A percentile compares a stretch with the other conserved stretches of the same genome.
These are phyloP conservation scores for Sarcocystis neurona DNA, from an alignment of 169 alveolate genomes.

Conservation along the genomic window DNA sequence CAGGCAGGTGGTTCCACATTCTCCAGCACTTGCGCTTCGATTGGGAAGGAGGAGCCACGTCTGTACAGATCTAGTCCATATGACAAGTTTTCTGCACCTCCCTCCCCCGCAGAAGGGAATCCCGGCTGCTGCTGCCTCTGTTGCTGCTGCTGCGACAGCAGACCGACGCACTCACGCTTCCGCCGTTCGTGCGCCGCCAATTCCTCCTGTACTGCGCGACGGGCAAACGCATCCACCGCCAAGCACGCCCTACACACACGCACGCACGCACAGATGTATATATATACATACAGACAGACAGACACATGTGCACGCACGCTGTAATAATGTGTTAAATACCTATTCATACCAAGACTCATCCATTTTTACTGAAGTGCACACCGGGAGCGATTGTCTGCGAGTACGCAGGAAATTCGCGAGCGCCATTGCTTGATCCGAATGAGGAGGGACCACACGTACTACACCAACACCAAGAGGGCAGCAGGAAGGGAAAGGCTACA, in stretches of 20 bases:
- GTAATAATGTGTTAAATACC: too few species aligned
- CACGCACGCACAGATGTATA: not conserved
- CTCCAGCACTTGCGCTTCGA: not conserved
- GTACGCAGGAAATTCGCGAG: too few species aligned
- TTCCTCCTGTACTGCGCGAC: slow-evolving; percentile 62
- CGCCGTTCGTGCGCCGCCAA: slow-evolving; percentile 57
- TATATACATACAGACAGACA: not conserved
- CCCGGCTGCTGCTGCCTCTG: not conserved
- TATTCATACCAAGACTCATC: too few species aligned
- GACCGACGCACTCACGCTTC: slow-evolving; percentile 32
- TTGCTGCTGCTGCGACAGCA: slow-evolving; percentile 21
- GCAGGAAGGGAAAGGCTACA: too few species aligned
- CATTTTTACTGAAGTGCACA: too few species aligned
- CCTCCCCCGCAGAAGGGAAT: too few species aligned
- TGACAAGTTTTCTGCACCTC: not conserved
- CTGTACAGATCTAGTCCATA: not conserved
- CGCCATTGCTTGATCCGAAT: too few species aligned
- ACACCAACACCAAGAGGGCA: too few species aligned
- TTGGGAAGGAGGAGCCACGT: not conserved
- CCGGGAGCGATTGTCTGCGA: too few species aligned
- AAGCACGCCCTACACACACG: slow-evolving; percentile 46
- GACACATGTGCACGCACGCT: not conserved
- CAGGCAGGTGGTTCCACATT: slow-evolving; percentile 11
- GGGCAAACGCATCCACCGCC: slow-evolving; percentile 63
- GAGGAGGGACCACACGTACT: too few species aligned